phyloP scores from a whole-genome alignment of 441 rosid genomes.

The Populus hybrid region DNA sequence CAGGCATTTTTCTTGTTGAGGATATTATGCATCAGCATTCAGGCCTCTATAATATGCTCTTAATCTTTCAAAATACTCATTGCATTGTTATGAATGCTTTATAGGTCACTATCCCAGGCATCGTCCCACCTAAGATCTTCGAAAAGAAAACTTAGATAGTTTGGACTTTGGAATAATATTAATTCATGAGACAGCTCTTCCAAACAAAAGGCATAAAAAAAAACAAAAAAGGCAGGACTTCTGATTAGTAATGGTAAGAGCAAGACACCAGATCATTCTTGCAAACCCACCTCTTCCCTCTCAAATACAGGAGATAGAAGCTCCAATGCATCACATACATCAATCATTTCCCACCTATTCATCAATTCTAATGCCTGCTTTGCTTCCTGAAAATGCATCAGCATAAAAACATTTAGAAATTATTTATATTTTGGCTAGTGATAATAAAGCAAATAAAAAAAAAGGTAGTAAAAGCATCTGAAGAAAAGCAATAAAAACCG shows the following conservation, averaged over 20 bases:
- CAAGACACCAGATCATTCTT: neutral
- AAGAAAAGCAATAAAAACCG: neutral
- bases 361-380: constrained; percentile 90
- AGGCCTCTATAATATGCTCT: neutral
- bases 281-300: constrained; percentile 80
- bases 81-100: neutral
- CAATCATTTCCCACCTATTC: constrained; percentile 94
- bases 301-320: constrained; percentile 93
- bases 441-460: neutral
- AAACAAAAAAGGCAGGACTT: neutral
- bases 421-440: neutral
- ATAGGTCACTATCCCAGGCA: neutral
- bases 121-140: neutral
- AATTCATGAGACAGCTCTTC: neutral
- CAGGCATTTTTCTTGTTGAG: neutral
- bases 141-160: neutral
- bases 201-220: neutral
- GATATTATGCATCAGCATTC: neutral
- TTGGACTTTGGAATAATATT: neutral
- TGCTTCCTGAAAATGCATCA: constrained; percentile 76
- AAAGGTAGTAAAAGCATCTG: neutral
- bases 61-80: neutral
- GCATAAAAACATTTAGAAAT: constrained; percentile 23
- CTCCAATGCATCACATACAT: constrained; percentile 93
- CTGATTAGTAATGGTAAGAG: neutral